These are phyloP conservation scores for Datisca glomerata DNA, from an alignment of 306 rosid species.

Conservation along the genomic window DNA sequence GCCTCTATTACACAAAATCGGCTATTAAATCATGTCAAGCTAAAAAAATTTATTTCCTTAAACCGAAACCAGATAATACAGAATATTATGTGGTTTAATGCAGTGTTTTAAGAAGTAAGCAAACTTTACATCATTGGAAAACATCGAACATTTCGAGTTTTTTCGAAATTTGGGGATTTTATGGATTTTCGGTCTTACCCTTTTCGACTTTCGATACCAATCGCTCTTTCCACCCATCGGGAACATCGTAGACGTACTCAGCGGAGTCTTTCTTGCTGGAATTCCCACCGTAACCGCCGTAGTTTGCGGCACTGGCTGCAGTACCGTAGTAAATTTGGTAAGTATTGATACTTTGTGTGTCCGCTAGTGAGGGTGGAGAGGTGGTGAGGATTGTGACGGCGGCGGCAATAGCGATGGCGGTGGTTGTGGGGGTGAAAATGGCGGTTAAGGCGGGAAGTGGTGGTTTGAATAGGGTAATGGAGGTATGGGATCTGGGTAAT, in stretches of 20 bases:
- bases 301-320: slow-evolving; percentile 82
- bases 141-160: background rate
- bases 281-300: slow-evolving; percentile 84
- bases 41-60: too few relatives aligned
- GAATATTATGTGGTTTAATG: too few relatives aligned
- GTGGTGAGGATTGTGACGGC: slow-evolving; percentile 34
- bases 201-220: slow-evolving; percentile 80
- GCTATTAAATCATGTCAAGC: too few relatives aligned
- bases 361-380: slow-evolving; percentile 37
- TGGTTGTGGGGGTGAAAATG: slow-evolving; percentile 15
- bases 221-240: slow-evolving; percentile 78
- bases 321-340: slow-evolving; percentile 78
- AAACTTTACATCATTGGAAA: too few relatives aligned
- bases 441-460: slow-evolving; percentile 20
- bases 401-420: slow-evolving; percentile 25
- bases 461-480: slow-evolving; percentile 24
- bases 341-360: slow-evolving; percentile 7
- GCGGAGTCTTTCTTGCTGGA: slow-evolving; percentile 71
- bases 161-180: too few relatives aligned
- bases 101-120: too few relatives aligned
- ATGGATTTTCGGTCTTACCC: slow-evolving; percentile 18
- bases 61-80: too few relatives aligned
- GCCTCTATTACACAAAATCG: too few relatives aligned
- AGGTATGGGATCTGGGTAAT: slow-evolving; percentile 15
- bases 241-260: slow-evolving; percentile 74